These are phyloP conservation scores for Zygosaccharomyces pseudorouxii DNA, from an alignment of 805 yeast species.

Conservation along the genomic window DNA sequence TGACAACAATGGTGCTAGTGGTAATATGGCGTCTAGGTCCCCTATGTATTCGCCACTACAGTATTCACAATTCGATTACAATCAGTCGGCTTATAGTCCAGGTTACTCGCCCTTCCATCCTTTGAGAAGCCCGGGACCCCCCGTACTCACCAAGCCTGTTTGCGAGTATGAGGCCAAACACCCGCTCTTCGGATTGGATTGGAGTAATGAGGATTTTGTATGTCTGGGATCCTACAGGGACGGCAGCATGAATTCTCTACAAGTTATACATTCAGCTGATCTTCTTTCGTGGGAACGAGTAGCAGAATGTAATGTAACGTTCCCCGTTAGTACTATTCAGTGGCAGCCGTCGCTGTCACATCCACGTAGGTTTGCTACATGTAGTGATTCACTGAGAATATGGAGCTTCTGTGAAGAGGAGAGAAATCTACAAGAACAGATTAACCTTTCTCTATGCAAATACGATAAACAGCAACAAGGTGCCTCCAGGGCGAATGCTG, in stretches of 20 bases:
- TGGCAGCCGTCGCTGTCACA: slow-evolving; percentile 32
- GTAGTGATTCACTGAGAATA: slow-evolving; percentile 34
- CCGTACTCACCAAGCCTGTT: slow-evolving; percentile 8
- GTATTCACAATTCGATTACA: slow-evolving; percentile 19
- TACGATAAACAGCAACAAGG: slow-evolving; percentile 44
- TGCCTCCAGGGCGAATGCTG: slow-evolving; percentile 4
- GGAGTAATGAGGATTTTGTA: slow-evolving; percentile 33
- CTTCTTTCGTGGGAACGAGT: slow-evolving; percentile 72
- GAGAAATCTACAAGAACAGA: slow-evolving; percentile 36
- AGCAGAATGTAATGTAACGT: slow-evolving; percentile 29
- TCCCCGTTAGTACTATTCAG: slow-evolving; percentile 33
- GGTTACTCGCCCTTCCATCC: slow-evolving; percentile 19
- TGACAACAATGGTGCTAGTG: not conserved
- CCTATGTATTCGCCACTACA: slow-evolving; percentile 33
- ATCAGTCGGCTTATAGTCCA: slow-evolving; percentile 14
- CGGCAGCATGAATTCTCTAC: slow-evolving; percentile 64
- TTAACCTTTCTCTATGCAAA: slow-evolving; percentile 41
- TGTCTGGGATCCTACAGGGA: slow-evolving; percentile 60
- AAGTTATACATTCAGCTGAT: slow-evolving; percentile 44
- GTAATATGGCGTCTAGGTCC: slow-evolving; percentile 18
- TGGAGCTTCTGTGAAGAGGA: slow-evolving; percentile 30
- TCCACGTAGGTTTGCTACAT: slow-evolving; percentile 34
- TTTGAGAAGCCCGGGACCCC: slow-evolving; percentile 15
- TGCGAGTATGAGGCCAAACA: slow-evolving; percentile 30
- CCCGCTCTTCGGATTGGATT: slow-evolving; percentile 33